phyloP scores from a whole-genome alignment of 2,329 filamentous ascomycete species.

The Ustulina deusta region DNA sequence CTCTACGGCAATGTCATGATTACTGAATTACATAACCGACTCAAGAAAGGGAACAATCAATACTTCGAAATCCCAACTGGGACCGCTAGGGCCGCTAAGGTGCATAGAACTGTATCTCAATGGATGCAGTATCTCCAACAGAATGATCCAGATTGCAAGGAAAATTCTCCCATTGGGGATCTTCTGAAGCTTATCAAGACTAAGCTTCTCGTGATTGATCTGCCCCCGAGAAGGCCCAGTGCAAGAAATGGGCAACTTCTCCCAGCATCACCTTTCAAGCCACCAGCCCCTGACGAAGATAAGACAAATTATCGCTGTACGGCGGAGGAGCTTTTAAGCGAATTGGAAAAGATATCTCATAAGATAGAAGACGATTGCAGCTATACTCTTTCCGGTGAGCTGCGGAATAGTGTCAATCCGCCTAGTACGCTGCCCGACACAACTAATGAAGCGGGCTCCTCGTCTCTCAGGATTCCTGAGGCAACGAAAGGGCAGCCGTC shows the following conservation, averaged over 20 bases:
- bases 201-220: slow-evolving; percentile 20
- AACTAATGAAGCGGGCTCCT: not conserved
- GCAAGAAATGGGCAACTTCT: not conserved
- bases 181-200: slow-evolving; percentile 18
- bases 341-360: slow-evolving; percentile 2
- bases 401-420: not conserved
- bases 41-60: not conserved
- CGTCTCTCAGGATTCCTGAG: not conserved
- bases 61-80: not conserved
- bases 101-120: slow-evolving; percentile 5
- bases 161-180: slow-evolving; percentile 15
- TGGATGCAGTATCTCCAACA: slow-evolving; percentile 24
- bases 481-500: not conserved
- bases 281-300: not conserved
- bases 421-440: not conserved
- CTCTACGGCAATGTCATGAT: not conserved
- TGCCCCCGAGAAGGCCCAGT: not conserved
- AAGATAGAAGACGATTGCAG: not conserved
- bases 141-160: slow-evolving; percentile 23
- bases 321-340: not conserved
- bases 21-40: not conserved
- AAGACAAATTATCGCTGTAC: not conserved
- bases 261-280: not conserved
- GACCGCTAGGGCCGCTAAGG: not conserved
- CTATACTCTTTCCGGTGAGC: not conserved